Percentiles rank a stretch among this genome's conserved stretches.
phyloP scores from a whole-genome alignment of 345 rosid species.

The Geranium brycei region DNA sequence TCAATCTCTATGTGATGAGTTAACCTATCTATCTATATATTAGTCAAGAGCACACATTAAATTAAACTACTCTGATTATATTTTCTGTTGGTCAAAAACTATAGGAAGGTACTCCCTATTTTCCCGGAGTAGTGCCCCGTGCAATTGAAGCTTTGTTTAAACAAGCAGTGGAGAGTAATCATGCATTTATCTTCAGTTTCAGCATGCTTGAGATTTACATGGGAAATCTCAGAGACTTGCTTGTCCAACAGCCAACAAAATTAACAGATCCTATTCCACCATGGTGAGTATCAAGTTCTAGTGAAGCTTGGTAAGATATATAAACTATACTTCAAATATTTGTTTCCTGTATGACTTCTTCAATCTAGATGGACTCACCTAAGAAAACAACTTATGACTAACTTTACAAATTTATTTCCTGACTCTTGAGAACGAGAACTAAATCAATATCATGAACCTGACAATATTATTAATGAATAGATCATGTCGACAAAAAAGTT shows the following conservation, averaged over 20 bases:
- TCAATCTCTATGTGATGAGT: not conserved
- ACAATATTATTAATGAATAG: too few relatives aligned
- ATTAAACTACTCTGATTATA: not conserved
- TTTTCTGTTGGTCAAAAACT: conserved; percentile 4
- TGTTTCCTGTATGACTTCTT: too few relatives aligned
- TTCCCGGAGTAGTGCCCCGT: conserved; percentile 56
- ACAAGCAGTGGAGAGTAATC: conserved; percentile 44
- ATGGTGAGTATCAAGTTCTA: conserved; percentile 28
- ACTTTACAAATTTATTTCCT: too few relatives aligned
- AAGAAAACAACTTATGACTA: too few relatives aligned
- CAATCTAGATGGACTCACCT: too few relatives aligned
- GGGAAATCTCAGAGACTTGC: conserved; percentile 71
- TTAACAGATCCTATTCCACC: conserved; percentile 41
- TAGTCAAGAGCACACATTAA: not conserved
- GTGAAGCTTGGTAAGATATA: not conserved
- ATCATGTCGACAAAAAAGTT: too few relatives aligned
- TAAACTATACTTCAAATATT: too few relatives aligned
- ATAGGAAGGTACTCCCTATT: conserved; percentile 57
- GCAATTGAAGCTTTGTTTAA: conserved; percentile 44
- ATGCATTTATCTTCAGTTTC: conserved; percentile 36
- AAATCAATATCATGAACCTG: too few relatives aligned
- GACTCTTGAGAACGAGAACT: too few relatives aligned
- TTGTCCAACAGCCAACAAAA: conserved; percentile 40
- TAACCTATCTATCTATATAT: not conserved
- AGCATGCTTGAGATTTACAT: conserved; percentile 84